Evolutionary conservation across 345 rosid species (phyloP), one percentile per base, ranked within the genome.

Genomic region (Acer yangbiense): DNA sequence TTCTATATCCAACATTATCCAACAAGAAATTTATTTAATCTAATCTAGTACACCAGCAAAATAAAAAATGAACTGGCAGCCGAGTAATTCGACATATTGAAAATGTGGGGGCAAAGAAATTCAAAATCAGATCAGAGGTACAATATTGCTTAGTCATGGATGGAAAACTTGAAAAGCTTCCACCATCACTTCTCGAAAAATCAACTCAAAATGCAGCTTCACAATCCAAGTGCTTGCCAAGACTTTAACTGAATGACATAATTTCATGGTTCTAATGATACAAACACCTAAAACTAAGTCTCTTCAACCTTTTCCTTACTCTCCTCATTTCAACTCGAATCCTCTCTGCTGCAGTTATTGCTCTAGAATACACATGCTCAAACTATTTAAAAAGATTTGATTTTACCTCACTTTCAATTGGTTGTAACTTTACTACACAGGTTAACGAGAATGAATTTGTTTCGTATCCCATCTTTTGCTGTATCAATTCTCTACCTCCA

Each of bases 401-500:
- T 39, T 27, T 39, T 7, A 18, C 12, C 27, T 7, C 17, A 3
- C 54, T 21, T 48, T 32, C 17, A 69, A 23, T 39, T 20, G 29
- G 20, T 39, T 41, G 52, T 39, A 58, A 60, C 6, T 60, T 48
- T 60, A 55, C 18, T n/a, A 52, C 25, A 35, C n/a, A 2, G 14
- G 27, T 52, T 25, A 32, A 55, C 64, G 7, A 29, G 14, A 71
- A 54, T n/a, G 35, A 39, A 72, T 57, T 71, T n/a, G 17, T 48
- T 64, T 64, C 76, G 3, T n/a, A 17, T 72, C 6, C 66, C 65
- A 72, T 72, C 35, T 23, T 50, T 52, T 46, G 62, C 23, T 25
- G 12, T 9, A n/a, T 20, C 16, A n/a, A 27, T 43, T 12, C 14
- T 67, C 70, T 41, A 67, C 16, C 52, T n/a, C 71, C 7, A 70